These are phyloP conservation scores for Lasiodiplodia citricola DNA, from an alignment of 2,329 filamentous ascomycete species.

Conservation along the genomic window DNA sequence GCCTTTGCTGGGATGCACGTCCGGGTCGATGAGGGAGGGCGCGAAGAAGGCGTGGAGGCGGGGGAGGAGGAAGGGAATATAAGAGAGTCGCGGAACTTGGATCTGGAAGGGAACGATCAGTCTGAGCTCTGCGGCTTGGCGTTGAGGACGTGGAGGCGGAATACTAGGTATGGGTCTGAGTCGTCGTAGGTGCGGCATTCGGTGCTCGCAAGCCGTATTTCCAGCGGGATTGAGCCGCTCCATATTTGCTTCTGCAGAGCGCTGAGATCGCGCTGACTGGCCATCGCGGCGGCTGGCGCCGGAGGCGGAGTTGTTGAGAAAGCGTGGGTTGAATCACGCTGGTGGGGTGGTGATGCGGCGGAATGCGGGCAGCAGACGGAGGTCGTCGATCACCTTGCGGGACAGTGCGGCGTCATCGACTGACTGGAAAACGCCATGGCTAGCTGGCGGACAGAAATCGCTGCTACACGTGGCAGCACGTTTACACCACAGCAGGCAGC, in stretches of 20 bases:
- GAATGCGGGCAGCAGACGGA: conserved; percentile 3
- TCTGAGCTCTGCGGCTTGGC: background rate
- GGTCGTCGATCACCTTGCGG: conserved; percentile 13
- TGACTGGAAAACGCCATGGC: background rate
- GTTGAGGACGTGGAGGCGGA: conserved; percentile 25
- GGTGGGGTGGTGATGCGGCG: conserved; percentile 14
- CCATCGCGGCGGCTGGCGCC: conserved; percentile 29
- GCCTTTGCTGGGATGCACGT: conserved; percentile 57
- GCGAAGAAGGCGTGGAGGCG: conserved; percentile 68
- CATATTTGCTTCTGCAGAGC: conserved; percentile 59
- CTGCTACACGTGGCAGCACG: background rate
- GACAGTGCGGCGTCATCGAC: background rate
- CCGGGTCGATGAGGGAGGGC: conserved; percentile 62
- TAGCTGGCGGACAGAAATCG: background rate
- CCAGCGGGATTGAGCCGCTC: conserved; percentile 64
- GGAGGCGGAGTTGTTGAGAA: conserved; percentile 24
- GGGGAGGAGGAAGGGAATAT: conserved; percentile 69
- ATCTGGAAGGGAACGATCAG: conserved; percentile 49
- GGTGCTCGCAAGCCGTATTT: conserved; percentile 62
- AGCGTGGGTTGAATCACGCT: background rate
- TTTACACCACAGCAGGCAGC: background rate
- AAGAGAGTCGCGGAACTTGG: conserved; percentile 68
- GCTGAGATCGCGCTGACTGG: conserved; percentile 40
- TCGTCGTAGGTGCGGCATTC: conserved; percentile 67
- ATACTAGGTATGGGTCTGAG: conserved; percentile 65